A percentile compares a stretch with the other conserved stretches of the same genome.
These are phyloP conservation scores for Pseudogymnoascus sp. DNA, from an alignment of 2,329 filamentous ascomycete species.

Conservation along the genomic window DNA sequence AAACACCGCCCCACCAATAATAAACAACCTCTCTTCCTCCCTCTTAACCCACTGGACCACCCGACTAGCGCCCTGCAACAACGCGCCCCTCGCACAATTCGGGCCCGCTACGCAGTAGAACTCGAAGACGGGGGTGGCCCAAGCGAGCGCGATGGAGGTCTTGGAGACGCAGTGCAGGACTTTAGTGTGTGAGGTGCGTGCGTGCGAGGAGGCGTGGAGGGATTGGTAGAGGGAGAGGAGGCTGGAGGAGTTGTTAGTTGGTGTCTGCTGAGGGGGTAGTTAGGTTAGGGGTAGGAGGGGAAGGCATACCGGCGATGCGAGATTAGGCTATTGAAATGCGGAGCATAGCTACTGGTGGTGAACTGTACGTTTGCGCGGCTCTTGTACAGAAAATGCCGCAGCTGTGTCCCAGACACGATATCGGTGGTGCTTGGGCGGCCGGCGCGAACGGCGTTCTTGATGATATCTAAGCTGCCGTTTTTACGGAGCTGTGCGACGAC, in stretches of 20 bases:
- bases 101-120: conserved; percentile 90
- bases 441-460: conserved; percentile 59
- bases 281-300: conserved; percentile 7
- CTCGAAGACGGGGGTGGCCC: conserved; percentile 86
- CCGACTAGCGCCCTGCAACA: conserved; percentile 81
- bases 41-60: conserved; percentile 84
- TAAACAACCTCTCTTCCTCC: conserved; percentile 91
- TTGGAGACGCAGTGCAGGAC: conserved; percentile 70
- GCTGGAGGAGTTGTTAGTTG: conserved; percentile 27
- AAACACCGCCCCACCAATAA: conserved; percentile 92
- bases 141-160: conserved; percentile 75
- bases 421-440: conserved; percentile 66
- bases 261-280: neutral
- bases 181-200: conserved; percentile 74
- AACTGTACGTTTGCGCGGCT: conserved; percentile 93
- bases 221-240: conserved; percentile 79
- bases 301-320: conserved; percentile 49
- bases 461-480: conserved; percentile 65
- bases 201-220: conserved; percentile 77
- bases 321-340: conserved; percentile 53
- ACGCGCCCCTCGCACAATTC: conserved; percentile 50
- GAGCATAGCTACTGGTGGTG: conserved; percentile 73
- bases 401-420: conserved; percentile 68
- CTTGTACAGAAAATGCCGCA: conserved; percentile 94
- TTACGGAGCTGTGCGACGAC: conserved; percentile 61